A percentile compares a stretch with the other conserved stretches of the same genome.
phyloP scores from a whole-genome alignment of 805 yeast genomes.

The Monosporozyma siamensis region DNA sequence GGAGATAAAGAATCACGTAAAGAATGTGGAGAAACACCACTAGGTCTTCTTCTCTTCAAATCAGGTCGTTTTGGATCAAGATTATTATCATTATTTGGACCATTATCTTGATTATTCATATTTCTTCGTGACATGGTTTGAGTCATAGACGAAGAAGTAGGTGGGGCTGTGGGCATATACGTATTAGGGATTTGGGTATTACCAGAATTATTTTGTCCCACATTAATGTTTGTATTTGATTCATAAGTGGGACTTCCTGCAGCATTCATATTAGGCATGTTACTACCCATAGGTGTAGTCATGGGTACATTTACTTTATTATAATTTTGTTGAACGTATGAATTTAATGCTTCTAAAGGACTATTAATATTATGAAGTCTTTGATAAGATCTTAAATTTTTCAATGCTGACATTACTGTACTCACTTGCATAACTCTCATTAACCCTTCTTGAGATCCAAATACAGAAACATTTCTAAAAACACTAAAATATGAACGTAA shows the following conservation, averaged over 20 bases:
- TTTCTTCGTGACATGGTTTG: background rate
- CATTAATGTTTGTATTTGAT: background rate
- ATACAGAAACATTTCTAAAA: constrained; percentile 39
- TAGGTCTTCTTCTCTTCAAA: constrained; percentile 10
- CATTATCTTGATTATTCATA: background rate
- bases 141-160: background rate
- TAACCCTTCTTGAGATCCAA: constrained; percentile 57
- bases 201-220: background rate
- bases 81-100: background rate
- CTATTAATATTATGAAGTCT: constrained; percentile 38
- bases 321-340: constrained; percentile 1
- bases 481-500: constrained; percentile 37
- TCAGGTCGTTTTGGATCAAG: background rate
- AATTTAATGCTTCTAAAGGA: constrained; percentile 47
- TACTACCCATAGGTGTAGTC: background rate
- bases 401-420: constrained; percentile 67
- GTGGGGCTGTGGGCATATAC: background rate
- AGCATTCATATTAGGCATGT: background rate
- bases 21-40: constrained; percentile 11
- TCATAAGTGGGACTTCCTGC: background rate
- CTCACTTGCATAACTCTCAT: constrained; percentile 68
- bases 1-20: constrained; percentile 1
- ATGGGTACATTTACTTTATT: background rate
- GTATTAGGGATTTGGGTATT: background rate
- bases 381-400: constrained; percentile 54